These are phyloP conservation scores for Cordyceps javanica DNA, from an alignment of 2,329 filamentous ascomycete species.

Conservation along the genomic window DNA sequence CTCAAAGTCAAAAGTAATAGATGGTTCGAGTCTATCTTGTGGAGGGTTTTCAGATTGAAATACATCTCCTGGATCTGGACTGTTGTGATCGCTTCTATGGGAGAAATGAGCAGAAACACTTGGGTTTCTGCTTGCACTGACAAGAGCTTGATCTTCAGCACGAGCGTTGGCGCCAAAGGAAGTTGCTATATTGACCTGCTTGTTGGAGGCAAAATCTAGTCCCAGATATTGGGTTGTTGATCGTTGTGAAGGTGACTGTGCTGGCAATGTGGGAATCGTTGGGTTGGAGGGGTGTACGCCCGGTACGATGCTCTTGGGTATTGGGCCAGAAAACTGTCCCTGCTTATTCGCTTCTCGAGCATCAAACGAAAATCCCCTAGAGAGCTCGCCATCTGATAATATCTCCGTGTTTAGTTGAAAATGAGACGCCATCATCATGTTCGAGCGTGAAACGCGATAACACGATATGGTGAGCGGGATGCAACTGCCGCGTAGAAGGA, in stretches of 20 bases:
- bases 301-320: neutral
- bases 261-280: neutral
- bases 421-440: neutral
- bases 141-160: neutral
- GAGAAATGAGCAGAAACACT: neutral
- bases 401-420: constrained; percentile 3
- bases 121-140: neutral
- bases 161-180: neutral
- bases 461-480: neutral
- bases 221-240: neutral
- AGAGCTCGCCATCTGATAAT: constrained; percentile 13
- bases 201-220: neutral
- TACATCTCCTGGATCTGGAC: neutral
- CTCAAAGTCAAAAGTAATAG: neutral
- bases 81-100: neutral
- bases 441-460: neutral
- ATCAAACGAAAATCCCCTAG: constrained; percentile 17
- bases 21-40: neutral
- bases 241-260: neutral
- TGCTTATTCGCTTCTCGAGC: constrained; percentile 14
- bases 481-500: neutral
- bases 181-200: neutral
- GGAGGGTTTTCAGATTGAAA: neutral
- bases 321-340: constrained; percentile 15
- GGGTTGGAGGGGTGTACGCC: neutral